Conservation (phyloP, 345 rosid species). For the Orychophragmus violaceus region DNA sequence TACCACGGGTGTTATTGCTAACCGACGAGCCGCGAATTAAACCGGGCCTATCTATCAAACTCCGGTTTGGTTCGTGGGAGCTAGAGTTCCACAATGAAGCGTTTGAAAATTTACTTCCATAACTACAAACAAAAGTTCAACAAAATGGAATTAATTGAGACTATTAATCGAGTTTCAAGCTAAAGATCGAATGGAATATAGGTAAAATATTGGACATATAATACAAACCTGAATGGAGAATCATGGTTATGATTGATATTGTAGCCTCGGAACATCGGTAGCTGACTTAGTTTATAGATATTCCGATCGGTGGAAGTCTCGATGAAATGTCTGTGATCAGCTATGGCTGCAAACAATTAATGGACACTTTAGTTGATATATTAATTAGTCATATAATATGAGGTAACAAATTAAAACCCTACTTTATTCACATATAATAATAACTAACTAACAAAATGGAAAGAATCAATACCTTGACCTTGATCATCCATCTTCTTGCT, state of each 20-base stretch:
- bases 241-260: constrained; percentile 22
- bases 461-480: constrained; percentile 46
- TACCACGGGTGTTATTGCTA: constrained; percentile 30
- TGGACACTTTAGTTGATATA: background rate
- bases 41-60: constrained; percentile 33
- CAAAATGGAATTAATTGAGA: background rate
- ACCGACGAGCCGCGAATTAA: constrained; percentile 29
- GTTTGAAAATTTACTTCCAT: constrained; percentile 32
- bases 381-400: background rate
- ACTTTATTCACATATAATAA: background rate
- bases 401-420: constrained; percentile 24
- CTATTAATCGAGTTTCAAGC: background rate
- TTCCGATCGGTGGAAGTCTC: constrained; percentile 54
- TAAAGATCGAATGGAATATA: background rate
- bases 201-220: background rate
- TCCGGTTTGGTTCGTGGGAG: constrained; percentile 37
- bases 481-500: constrained; percentile 72
- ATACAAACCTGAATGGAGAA: constrained; percentile 50
- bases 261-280: constrained; percentile 66
- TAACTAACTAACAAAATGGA: background rate
- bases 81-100: constrained; percentile 48
- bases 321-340: constrained; percentile 52
- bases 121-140: constrained; percentile 31
- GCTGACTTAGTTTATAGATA: constrained; percentile 68
- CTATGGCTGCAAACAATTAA: constrained; percentile 38